A percentile compares a stretch with the other conserved stretches of the same genome.
Evolutionary conservation across 805 yeast species (phyloP).

Genomic region (Wickerhamomyces ciferrii): DNA sequence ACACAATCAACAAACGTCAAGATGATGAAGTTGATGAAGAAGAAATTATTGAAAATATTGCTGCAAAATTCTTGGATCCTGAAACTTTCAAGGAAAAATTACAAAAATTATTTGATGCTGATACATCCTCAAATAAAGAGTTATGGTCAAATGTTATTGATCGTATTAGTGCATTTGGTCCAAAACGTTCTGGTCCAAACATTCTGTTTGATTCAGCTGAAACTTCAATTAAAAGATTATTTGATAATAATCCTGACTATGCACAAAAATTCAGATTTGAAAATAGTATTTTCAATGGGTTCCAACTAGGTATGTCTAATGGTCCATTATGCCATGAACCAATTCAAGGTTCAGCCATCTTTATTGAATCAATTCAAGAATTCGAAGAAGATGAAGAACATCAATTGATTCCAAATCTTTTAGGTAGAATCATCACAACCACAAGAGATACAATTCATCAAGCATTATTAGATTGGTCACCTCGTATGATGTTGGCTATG

Average conservation of each 20-base stretch:
- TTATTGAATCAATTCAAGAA: slow-evolving; percentile 35
- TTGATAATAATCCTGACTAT: slow-evolving; percentile 6
- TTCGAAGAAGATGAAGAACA: slow-evolving; percentile 25
- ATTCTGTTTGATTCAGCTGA: slow-evolving; percentile 53
- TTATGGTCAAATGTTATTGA: slow-evolving; percentile 25
- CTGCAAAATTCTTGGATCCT: slow-evolving; percentile 16
- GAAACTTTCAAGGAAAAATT: slow-evolving; percentile 29
- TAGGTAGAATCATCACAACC: slow-evolving; percentile 71
- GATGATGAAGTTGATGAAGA: slow-evolving; percentile 16
- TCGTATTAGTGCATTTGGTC: slow-evolving; percentile 66
- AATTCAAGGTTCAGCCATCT: slow-evolving; percentile 68
- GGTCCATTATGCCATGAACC: slow-evolving; percentile 93
- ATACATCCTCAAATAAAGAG: slow-evolving; percentile 19
- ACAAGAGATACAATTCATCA: slow-evolving; percentile 71
- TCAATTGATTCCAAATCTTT: slow-evolving; percentile 36
- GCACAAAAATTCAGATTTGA: slow-evolving; percentile 35
- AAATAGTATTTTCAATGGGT: slow-evolving; percentile 72
- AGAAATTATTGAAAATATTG: slow-evolving; percentile 15
- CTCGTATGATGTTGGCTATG: slow-evolving; percentile 87
- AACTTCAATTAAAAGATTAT: slow-evolving; percentile 28
- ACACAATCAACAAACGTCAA: slow-evolving; percentile 12
- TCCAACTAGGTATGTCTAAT: slow-evolving; percentile 71
- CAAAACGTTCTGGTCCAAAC: slow-evolving; percentile 72
- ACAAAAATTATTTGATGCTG: slow-evolving; percentile 23
- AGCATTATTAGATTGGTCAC: slow-evolving; percentile 75